Evolutionary conservation across 1,284 basidiomycete genomes (phyloP).

Genomic region (Thecaphora thlaspeos): DNA sequence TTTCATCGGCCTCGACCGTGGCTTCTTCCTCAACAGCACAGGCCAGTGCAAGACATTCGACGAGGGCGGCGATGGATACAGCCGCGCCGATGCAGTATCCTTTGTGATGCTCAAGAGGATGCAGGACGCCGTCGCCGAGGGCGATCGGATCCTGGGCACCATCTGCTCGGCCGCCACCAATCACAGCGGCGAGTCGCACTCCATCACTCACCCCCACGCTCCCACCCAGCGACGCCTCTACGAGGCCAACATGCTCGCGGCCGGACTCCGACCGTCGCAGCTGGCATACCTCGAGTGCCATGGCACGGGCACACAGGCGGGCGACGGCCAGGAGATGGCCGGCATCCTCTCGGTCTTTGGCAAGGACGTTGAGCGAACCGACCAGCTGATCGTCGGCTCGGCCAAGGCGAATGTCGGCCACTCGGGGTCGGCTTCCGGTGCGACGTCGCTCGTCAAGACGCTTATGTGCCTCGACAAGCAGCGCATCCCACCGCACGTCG

Average conservation of each 20-base stretch:
- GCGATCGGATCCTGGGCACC: conserved; percentile 29
- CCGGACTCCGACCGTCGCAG: conserved; percentile 18
- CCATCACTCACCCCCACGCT: conserved; percentile 40
- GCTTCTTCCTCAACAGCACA: conserved; percentile 36
- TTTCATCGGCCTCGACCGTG: conserved; percentile 37
- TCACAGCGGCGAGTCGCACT: conserved; percentile 36
- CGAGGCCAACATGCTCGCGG: conserved; percentile 21
- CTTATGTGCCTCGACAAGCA: conserved; percentile 9
- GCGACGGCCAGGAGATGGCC: conserved; percentile 33
- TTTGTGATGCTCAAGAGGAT: conserved; percentile 34
- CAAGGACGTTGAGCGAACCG: conserved; percentile 6
- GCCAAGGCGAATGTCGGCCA: conserved; percentile 42
- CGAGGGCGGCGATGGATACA: conserved; percentile 33
- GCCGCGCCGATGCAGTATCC: conserved; percentile 33
- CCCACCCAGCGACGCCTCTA: conserved; percentile 30
- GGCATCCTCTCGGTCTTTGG: conserved; percentile 43
- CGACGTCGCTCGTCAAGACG: conserved; percentile 36
- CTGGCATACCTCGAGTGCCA: conserved; percentile 34
- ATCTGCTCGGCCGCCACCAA: conserved; percentile 36
- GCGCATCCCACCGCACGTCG: conserved; percentile 28
- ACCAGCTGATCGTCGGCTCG: conserved; percentile 26
- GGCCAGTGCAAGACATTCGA: conserved; percentile 40
- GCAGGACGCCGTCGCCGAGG: conserved; percentile 26
- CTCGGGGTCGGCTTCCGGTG: conserved; percentile 31
- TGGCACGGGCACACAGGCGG: conserved; percentile 41